These are phyloP conservation scores for Russula ochroleuca DNA, from an alignment of 768 basidiomycete species.

Conservation along the genomic window DNA sequence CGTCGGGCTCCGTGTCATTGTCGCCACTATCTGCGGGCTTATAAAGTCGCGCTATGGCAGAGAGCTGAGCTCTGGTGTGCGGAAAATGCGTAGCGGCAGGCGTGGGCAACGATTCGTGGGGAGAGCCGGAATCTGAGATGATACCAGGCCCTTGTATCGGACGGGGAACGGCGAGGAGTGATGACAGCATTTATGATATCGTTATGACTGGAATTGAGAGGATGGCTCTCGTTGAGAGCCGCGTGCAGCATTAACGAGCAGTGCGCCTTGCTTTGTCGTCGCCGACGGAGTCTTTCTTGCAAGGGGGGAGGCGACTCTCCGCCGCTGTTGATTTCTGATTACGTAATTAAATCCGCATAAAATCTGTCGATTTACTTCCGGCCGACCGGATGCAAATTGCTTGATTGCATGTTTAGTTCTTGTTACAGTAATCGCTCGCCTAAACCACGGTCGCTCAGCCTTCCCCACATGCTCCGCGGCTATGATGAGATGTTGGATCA, in stretches of 20 bases:
- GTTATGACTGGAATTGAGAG: conserved; percentile 27
- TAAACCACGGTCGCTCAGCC: not conserved
- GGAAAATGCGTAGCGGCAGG: conserved; percentile 51
- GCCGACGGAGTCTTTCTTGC: conserved; percentile 7
- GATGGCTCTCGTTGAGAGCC: conserved; percentile 28
- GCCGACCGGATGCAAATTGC: not conserved
- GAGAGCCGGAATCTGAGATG: conserved; percentile 23
- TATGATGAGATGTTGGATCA: not conserved
- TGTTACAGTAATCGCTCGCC: too few relatives aligned
- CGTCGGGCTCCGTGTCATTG: conserved; percentile 50
- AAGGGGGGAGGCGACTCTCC: not conserved
- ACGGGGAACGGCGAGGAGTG: conserved; percentile 26
- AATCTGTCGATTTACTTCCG: conserved; percentile 14
- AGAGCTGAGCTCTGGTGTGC: conserved; percentile 78
- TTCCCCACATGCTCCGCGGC: not conserved
- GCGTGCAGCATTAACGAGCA: conserved; percentile 27
- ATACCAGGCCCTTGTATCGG: conserved; percentile 23
- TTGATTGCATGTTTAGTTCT: too few relatives aligned
- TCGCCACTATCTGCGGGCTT: conserved; percentile 58
- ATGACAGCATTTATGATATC: conserved; percentile 26
- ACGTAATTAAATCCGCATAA: conserved; percentile 7
- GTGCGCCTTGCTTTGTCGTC: conserved; percentile 11
- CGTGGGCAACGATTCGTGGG: conserved; percentile 10
- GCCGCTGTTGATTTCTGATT: conserved; percentile 12
- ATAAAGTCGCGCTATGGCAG: conserved; percentile 67